Percentiles rank a stretch among this genome's conserved stretches.
Conservation (phyloP, 768 basidiomycete species). For the Clavulina sp. region DNA sequence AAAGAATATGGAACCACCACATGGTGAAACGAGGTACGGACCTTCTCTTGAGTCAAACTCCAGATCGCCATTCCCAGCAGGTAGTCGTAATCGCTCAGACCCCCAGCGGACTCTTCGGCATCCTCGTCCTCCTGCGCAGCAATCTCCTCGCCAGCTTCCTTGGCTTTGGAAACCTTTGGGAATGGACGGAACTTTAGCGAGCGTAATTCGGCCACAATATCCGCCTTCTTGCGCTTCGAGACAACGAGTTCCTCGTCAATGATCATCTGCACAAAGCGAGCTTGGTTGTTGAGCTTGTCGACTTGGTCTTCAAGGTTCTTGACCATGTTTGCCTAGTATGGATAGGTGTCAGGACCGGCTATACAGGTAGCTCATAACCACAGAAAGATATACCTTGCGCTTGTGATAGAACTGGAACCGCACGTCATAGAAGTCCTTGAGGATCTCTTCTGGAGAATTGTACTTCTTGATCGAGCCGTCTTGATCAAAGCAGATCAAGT, state of each 20-base stretch:
- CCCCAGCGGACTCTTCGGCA: constrained; percentile 35
- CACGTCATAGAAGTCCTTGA: constrained; percentile 82
- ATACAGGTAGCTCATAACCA: neutral
- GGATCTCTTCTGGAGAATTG: constrained; percentile 69
- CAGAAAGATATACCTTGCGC: constrained; percentile 48
- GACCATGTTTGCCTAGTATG: constrained; percentile 58
- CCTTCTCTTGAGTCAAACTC: constrained; percentile 89
- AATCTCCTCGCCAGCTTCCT: constrained; percentile 46
- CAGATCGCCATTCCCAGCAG: constrained; percentile 88
- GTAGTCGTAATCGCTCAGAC: constrained; percentile 68
- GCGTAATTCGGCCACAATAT: constrained; percentile 70
- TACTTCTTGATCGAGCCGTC: constrained; percentile 95
- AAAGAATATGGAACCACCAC: constrained; percentile 6
- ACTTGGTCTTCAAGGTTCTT: constrained; percentile 62
- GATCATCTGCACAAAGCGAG: constrained; percentile 94
- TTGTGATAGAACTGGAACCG: constrained; percentile 87
- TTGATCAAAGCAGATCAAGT: constrained; percentile 98
- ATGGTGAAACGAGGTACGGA: constrained; percentile 15
- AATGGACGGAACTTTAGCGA: constrained; percentile 78
- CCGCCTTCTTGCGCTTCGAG: constrained; percentile 73
- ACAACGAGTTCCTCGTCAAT: constrained; percentile 66
- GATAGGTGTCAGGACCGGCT: neutral
- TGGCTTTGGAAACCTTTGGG: constrained; percentile 58
- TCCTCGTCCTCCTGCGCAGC: constrained; percentile 38
- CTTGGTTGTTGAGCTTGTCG: constrained; percentile 84